These are phyloP conservation scores for Ophiocordyceps camponoti-leonardi DNA, from an alignment of 2,329 filamentous ascomycete genomes.

Conservation along the genomic window DNA sequence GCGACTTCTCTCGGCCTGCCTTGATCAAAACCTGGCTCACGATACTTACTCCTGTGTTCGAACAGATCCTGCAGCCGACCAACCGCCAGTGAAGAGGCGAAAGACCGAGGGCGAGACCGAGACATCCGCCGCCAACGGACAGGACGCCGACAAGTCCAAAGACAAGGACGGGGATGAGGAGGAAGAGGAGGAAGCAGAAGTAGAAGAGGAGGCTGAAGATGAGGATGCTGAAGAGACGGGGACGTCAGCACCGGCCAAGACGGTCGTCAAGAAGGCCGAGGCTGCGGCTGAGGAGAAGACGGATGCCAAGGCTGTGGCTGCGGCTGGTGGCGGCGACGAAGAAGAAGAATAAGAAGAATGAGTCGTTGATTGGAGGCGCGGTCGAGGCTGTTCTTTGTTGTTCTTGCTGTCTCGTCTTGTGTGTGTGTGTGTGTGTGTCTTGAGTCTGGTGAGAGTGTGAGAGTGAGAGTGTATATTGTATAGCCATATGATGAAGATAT, in stretches of 20 bases:
- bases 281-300: conserved; percentile 10
- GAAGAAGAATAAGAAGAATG: conserved; percentile 6
- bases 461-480: not conserved
- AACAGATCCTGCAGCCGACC: conserved; percentile 12
- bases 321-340: conserved; percentile 13
- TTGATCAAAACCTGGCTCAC: not conserved
- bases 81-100: conserved; percentile 33
- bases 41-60: not conserved
- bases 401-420: too few species aligned
- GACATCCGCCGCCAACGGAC: conserved; percentile 14
- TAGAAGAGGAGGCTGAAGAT: conserved; percentile 9
- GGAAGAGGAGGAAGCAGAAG: conserved; percentile 10
- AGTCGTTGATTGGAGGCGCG: too few species aligned
- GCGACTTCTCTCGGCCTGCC: too few species aligned
- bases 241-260: conserved; percentile 8
- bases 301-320: conserved; percentile 11
- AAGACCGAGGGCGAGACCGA: conserved; percentile 20
- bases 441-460: too few species aligned
- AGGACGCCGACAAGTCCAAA: conserved; percentile 10
- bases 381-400: too few species aligned
- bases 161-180: conserved; percentile 6
- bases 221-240: too few species aligned
- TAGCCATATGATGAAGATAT: not conserved
- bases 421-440: not conserved
- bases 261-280: conserved; percentile 7